Percentiles rank a stretch among this genome's conserved stretches.
phyloP scores from a whole-genome alignment of 345 rosid genomes.

The Eucalyptus lansdowneana region DNA sequence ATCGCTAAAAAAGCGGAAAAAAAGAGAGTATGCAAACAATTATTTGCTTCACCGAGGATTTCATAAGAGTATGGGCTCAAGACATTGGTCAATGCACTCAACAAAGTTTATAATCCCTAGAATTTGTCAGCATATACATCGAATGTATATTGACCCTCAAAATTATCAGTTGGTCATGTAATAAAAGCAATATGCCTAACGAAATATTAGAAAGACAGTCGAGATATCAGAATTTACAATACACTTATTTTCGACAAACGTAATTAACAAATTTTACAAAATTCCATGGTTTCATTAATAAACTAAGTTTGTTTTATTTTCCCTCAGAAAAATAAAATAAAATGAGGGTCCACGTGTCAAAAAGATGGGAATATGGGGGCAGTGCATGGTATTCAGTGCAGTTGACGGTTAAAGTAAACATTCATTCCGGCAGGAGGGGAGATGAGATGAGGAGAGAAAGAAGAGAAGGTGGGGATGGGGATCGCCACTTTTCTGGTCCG shows the following conservation, averaged over 20 bases:
- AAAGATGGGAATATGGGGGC: background rate
- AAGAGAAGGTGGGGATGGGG: background rate
- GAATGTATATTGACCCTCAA: accelerated
- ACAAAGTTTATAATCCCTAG: accelerated
- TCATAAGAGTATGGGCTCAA: no score
- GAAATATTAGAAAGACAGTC: accelerated
- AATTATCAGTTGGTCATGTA: accelerated
- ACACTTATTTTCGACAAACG: no score
- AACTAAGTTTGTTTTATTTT: no score
- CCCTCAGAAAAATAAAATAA: no score
- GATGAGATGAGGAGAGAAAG: background rate
- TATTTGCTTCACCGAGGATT: background rate
- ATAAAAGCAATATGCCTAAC: background rate
- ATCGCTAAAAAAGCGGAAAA: accelerated
- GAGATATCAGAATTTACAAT: accelerated
- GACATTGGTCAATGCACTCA: background rate
- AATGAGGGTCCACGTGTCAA: background rate
- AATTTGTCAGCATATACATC: accelerated
- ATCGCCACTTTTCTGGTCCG: background rate
- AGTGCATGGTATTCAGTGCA: background rate
- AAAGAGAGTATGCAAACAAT: accelerated
- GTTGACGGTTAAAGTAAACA: background rate
- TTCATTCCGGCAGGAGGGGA: background rate
- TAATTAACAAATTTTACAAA: no score
- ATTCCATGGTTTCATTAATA: background rate